These are phyloP conservation scores for Trichoderma atroviride DNA, from an alignment of 2,329 filamentous ascomycete species.

Conservation along the genomic window DNA sequence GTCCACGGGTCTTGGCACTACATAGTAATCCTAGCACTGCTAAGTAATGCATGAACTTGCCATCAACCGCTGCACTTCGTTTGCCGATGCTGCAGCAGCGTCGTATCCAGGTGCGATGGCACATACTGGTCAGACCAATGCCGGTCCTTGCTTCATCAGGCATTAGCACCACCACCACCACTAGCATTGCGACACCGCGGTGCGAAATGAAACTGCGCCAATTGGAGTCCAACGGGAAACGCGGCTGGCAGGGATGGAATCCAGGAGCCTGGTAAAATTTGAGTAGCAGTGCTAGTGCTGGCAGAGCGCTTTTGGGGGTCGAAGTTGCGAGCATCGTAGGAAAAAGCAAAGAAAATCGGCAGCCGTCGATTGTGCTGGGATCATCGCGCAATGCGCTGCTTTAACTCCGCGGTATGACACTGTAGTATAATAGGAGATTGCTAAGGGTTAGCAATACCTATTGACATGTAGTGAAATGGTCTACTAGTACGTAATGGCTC, in stretches of 20 bases:
- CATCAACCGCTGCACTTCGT: not conserved
- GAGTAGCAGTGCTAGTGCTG: not conserved
- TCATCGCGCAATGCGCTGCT: not conserved
- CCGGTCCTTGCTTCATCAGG: not conserved
- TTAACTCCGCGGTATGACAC: not conserved
- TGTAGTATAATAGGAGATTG: not conserved
- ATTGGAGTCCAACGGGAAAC: not conserved
- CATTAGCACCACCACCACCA: not conserved
- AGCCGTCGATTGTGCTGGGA: not conserved
- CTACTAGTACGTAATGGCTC: not conserved
- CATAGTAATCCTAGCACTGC: no score
- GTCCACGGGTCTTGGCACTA: not conserved
- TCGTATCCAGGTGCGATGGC: slow-evolving; percentile 2
- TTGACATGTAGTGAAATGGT: not conserved
- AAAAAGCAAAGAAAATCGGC: not conserved
- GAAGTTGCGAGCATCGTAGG: not conserved
- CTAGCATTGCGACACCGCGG: not conserved
- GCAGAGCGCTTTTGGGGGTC: not conserved
- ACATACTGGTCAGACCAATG: not conserved
- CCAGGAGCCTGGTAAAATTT: not conserved
- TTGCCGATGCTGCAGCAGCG: not conserved
- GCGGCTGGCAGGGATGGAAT: not conserved
- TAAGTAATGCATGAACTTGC: not conserved
- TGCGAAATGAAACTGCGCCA: not conserved
- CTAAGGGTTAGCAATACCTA: not conserved